These are phyloP conservation scores for Sphenostylis stenocarpa DNA, from an alignment of 306 rosid genomes.

Conservation along the genomic window DNA sequence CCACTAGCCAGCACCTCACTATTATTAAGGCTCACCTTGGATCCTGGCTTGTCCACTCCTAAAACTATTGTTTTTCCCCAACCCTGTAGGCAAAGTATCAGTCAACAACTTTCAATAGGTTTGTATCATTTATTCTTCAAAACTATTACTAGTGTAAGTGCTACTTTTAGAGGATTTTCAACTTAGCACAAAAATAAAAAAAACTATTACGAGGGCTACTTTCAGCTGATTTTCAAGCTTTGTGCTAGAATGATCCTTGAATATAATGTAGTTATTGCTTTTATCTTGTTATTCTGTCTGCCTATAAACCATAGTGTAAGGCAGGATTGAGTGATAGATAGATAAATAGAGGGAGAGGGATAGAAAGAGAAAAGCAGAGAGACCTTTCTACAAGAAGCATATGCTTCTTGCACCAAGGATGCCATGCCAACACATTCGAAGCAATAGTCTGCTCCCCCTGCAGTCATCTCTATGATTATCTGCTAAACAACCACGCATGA, in stretches of 20 bases:
- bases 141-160: no score
- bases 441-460: conserved; percentile 83
- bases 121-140: not conserved
- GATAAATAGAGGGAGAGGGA: not conserved
- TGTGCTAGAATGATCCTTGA: not conserved
- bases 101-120: not conserved
- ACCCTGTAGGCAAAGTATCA: conserved; percentile 52
- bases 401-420: conserved; percentile 78
- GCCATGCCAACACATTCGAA: conserved; percentile 82
- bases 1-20: conserved; percentile 55
- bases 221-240: not conserved
- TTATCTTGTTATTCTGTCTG: not conserved
- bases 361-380: not conserved
- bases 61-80: conserved; percentile 89
- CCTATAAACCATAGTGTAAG: not conserved
- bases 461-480: conserved; percentile 65
- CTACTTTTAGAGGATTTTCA: not conserved
- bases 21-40: conserved; percentile 48
- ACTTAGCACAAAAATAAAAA: not conserved
- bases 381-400: conserved; percentile 78
- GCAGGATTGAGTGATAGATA: not conserved
- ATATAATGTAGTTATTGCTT: not conserved
- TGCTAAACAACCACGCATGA: conserved; percentile 26
- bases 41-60: conserved; percentile 73
- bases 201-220: not conserved